Evolutionary conservation across 805 yeast genomes (phyloP).

Genomic region (Saccharomycopsis sp.): DNA sequence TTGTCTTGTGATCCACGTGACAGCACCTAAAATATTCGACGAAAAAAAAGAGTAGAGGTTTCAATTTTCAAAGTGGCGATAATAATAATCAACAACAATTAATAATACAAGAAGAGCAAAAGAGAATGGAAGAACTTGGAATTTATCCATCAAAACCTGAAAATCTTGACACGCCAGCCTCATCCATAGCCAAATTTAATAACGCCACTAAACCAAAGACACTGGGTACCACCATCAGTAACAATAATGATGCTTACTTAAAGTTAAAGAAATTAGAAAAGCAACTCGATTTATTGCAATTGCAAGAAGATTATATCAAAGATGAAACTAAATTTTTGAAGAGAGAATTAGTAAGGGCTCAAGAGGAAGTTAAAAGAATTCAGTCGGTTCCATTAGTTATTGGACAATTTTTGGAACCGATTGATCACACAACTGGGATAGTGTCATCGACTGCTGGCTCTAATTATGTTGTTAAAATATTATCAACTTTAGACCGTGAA

Average conservation of each 20-base stretch:
- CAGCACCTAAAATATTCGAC: too few relatives aligned
- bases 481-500: slow-evolving; percentile 92
- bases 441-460: slow-evolving; percentile 98
- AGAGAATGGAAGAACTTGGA: slow-evolving; percentile 63
- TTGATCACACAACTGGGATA: slow-evolving; percentile 93
- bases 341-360: slow-evolving; percentile 91
- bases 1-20: too few relatives aligned
- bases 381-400: slow-evolving; percentile 96
- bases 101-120: too few relatives aligned
- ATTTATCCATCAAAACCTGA: slow-evolving; percentile 33
- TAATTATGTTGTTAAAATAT: slow-evolving; percentile 89
- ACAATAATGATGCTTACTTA: slow-evolving; percentile 64
- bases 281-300: slow-evolving; percentile 71
- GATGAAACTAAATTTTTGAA: slow-evolving; percentile 97
- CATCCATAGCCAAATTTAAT: slow-evolving; percentile 27
- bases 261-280: slow-evolving; percentile 84
- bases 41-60: too few relatives aligned
- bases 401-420: slow-evolving; percentile 96
- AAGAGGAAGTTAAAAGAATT: slow-evolving; percentile 96
- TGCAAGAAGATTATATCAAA: slow-evolving; percentile 95
- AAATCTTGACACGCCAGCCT: slow-evolving; percentile 28
- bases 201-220: slow-evolving; percentile 23
- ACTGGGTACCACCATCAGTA: slow-evolving; percentile 22
- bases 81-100: too few relatives aligned
- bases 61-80: too few relatives aligned